Percentiles rank a stretch among this genome's conserved stretches.
Evolutionary conservation across 768 basidiomycete genomes (phyloP).

Genomic region (Boletus tomentosulus): DNA sequence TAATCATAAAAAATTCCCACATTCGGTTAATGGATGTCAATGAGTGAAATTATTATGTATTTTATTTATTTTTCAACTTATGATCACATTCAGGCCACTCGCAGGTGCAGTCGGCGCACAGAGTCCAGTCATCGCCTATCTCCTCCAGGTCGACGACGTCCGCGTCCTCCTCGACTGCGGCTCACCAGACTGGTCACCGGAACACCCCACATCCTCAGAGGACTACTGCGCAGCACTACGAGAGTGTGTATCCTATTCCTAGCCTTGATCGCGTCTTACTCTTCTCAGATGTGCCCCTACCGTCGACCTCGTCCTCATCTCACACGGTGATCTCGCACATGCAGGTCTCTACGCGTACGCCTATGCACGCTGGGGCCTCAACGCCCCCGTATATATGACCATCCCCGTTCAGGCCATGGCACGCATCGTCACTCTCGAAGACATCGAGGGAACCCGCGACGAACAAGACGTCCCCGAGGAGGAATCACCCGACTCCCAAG

Average conservation of each 20-base stretch:
- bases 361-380: slow-evolving; percentile 79
- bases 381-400: slow-evolving; percentile 89
- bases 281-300: slow-evolving; percentile 63
- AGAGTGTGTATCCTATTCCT: slow-evolving; percentile 47
- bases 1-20: slow-evolving; percentile 27
- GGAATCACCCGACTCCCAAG: slow-evolving; percentile 19
- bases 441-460: slow-evolving; percentile 74
- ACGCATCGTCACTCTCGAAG: slow-evolving; percentile 84
- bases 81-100: slow-evolving; percentile 95
- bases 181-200: slow-evolving; percentile 80
- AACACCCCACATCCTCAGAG: slow-evolving; percentile 32
- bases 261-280: slow-evolving; percentile 1
- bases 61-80: slow-evolving; percentile 27
- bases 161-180: slow-evolving; percentile 94
- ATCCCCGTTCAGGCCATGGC: slow-evolving; percentile 96
- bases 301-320: slow-evolving; percentile 87
- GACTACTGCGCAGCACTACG: slow-evolving; percentile 63
- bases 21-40: slow-evolving; percentile 11
- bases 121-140: slow-evolving; percentile 66
- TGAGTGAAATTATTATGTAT: background rate
- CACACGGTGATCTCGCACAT: slow-evolving; percentile 88
- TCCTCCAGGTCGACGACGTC: slow-evolving; percentile 93
- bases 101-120: slow-evolving; percentile 76
- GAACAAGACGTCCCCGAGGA: slow-evolving; percentile 57
- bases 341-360: slow-evolving; percentile 93